A percentile compares a stretch with the other conserved stretches of the same genome.
phyloP scores from a whole-genome alignment of 352 stramenopile species.

The Phytophthora uliginosa region DNA sequence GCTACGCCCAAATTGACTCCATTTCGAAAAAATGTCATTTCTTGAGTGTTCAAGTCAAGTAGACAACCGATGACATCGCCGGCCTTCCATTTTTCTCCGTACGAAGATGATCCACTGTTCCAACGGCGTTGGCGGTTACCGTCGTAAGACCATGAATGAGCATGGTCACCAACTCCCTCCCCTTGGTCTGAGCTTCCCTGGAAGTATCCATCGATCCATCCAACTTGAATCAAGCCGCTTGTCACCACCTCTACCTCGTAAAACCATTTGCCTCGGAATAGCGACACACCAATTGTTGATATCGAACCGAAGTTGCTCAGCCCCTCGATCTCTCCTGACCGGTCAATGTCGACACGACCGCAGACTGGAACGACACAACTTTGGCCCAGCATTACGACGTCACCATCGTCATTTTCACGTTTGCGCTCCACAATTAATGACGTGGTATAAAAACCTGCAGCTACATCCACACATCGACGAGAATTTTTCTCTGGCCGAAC shows the following conservation, averaged over 20 bases:
- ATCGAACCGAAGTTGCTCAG: slow-evolving; percentile 92
- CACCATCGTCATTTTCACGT: slow-evolving; percentile 83
- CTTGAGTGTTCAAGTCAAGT: slow-evolving; percentile 79
- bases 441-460: slow-evolving; percentile 90
- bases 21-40: slow-evolving; percentile 93
- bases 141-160: slow-evolving; percentile 95
- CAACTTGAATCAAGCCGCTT: slow-evolving; percentile 93
- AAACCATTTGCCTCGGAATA: slow-evolving; percentile 93
- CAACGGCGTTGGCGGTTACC: slow-evolving; percentile 92
- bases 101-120: slow-evolving; percentile 91
- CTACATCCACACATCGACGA: slow-evolving; percentile 82
- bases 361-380: slow-evolving; percentile 76
- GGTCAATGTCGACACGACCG: slow-evolving; percentile 88
- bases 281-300: slow-evolving; percentile 74
- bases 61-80: slow-evolving; percentile 94
- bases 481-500: slow-evolving; percentile 85
- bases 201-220: slow-evolving; percentile 94
- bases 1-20: slow-evolving; percentile 86
- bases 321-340: slow-evolving; percentile 87
- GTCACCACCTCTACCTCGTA: slow-evolving; percentile 95
- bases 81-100: slow-evolving; percentile 92
- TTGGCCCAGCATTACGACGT: slow-evolving; percentile 68
- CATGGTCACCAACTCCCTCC: slow-evolving; percentile 92
- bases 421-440: slow-evolving; percentile 89
- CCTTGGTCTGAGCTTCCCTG: slow-evolving; percentile 93